These are phyloP conservation scores for Alternaria triticimaculans DNA, from an alignment of 2,329 filamentous ascomycete genomes.

Conservation along the genomic window DNA sequence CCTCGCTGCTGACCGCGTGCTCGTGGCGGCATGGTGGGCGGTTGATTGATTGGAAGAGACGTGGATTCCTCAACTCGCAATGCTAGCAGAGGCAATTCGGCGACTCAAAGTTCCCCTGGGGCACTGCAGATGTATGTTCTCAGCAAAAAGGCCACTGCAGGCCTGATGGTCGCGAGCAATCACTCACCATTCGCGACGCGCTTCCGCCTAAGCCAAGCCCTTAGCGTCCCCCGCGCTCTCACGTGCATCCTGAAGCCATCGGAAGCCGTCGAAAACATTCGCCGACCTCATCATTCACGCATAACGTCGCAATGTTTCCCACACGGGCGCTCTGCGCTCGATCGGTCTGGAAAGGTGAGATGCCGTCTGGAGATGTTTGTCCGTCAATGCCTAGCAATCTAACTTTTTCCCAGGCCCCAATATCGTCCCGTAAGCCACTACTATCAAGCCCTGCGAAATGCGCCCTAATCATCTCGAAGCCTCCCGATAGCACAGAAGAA, in stretches of 20 bases:
- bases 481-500: constrained; percentile 69
- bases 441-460: neutral
- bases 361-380: constrained; percentile 11
- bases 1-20: constrained; percentile 37
- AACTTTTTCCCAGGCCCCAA: constrained; percentile 64
- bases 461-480: constrained; percentile 48
- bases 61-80: neutral
- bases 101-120: neutral
- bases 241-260: constrained; percentile 31
- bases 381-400: constrained; percentile 60
- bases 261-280: constrained; percentile 24
- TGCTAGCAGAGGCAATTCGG: neutral
- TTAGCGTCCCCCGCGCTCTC: constrained; percentile 32
- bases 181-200: constrained; percentile 31
- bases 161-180: neutral
- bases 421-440: constrained; percentile 69
- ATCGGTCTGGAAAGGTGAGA: constrained; percentile 85
- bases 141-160: neutral
- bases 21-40: constrained; percentile 33
- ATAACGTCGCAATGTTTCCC: constrained; percentile 65
- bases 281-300: constrained; percentile 37
- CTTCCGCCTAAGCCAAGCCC: constrained; percentile 37
- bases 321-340: constrained; percentile 69
- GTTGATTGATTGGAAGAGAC: neutral
- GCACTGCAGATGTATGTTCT: neutral